Base-by-base conservation (phyloP, 495 filamentous ascomycete genomes). In the Trichoderma asperelloides region DNA sequence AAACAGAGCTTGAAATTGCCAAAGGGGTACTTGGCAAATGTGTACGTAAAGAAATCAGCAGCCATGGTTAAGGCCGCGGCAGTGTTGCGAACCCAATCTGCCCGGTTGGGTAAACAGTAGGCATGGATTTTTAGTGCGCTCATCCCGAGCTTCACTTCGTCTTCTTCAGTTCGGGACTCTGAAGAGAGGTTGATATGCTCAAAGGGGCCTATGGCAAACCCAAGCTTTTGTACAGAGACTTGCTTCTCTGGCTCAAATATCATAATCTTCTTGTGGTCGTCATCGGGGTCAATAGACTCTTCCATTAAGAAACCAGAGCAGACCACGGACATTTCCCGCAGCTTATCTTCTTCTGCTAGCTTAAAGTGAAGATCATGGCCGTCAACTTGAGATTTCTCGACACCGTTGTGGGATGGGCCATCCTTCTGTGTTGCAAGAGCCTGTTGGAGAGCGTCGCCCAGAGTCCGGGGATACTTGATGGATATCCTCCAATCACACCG, bases 191-290 rank as follows among this genome's bases (percentile, higher is more conserved):
- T 92, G 63, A 97, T 85, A 71, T 92, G 88, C 74, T 97, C 92
- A 74, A 99, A 99, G 16, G 96, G 95, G 0, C 96, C 95, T 33
- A 97, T 84, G 13, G 90, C 90, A 74, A 99, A 94, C 2, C 92
- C 91, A 70, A 99, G 87, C 72, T 98, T 92, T 65, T 91, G 89
- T 5, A 93, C 86, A 4, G 92, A 86, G 2, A 95, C 84, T 30
- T 89, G 84, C 43, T 85, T 85, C 43, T 82, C 78, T 66, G 86
- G 86, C 33, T 85, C 84, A 72, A 98, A 99, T 0, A 89, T 89
- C 68, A 93, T 88, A 9, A 87, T 91, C 74, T 95, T 96, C 72
- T 89, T 91, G 25, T 82, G 87, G 41, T 88, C 76, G 69, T 97
- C 90, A 39, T 82, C 81, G 27, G 87, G 84, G 70, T 96, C 88